A percentile compares a stretch with the other conserved stretches of the same genome.
phyloP scores from a whole-genome alignment of 805 yeast species.

The Candida tallmaniae region DNA sequence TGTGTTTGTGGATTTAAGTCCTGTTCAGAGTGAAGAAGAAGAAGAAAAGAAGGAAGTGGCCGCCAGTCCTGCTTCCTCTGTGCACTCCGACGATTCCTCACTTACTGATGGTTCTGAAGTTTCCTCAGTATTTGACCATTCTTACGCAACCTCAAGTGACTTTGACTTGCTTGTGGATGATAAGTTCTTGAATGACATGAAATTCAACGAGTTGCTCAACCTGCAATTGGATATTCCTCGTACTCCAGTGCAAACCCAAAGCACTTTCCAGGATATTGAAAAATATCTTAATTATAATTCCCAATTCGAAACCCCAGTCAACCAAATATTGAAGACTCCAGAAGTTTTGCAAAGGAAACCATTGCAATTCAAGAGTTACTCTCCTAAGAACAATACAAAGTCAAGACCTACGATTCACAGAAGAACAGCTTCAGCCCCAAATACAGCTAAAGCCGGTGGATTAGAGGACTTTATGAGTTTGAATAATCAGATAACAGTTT shows the following conservation, averaged over 20 bases:
- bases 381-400: slow-evolving; percentile 3
- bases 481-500: slow-evolving; percentile 18
- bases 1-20: slow-evolving; percentile 43
- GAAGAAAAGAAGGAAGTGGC: slow-evolving; percentile 6
- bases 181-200: neutral
- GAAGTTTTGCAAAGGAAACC: slow-evolving; percentile 13
- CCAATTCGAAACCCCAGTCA: slow-evolving; percentile 20
- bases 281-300: too few relatives aligned
- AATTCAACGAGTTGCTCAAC: neutral
- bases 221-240: neutral
- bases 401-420: slow-evolving; percentile 14
- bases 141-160: neutral
- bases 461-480: slow-evolving; percentile 28
- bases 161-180: neutral
- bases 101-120: slow-evolving; percentile 8
- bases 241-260: slow-evolving; percentile 18
- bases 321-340: slow-evolving; percentile 12
- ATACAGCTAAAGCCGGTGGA: slow-evolving; percentile 10
- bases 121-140: slow-evolving; percentile 1
- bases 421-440: slow-evolving; percentile 22
- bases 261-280: too few relatives aligned
- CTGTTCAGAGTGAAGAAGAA: slow-evolving; percentile 27
- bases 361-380: slow-evolving; percentile 17
- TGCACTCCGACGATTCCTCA: slow-evolving; percentile 9
- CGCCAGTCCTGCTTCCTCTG: slow-evolving; percentile 9